These are phyloP conservation scores for Naganishia friedmannii DNA, from an alignment of 768 basidiomycete species.

Conservation along the genomic window DNA sequence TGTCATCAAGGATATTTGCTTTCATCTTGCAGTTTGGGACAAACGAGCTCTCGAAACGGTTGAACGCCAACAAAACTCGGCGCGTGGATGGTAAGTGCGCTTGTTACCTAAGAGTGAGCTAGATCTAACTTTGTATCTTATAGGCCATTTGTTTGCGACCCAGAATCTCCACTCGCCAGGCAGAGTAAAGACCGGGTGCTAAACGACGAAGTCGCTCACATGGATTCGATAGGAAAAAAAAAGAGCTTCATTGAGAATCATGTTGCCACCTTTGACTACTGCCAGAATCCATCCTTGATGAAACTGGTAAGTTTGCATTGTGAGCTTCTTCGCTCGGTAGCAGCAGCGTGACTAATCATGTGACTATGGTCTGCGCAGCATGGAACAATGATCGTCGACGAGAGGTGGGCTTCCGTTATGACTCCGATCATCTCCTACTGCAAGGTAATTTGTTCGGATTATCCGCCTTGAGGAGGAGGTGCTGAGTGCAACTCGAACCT, in stretches of 20 bases:
- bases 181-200: conserved; percentile 10
- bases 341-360: neutral
- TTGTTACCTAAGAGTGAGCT: neutral
- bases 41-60: neutral
- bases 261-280: conserved; percentile 19
- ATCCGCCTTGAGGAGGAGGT: too few species aligned
- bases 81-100: conserved; percentile 24
- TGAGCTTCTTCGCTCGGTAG: too few species aligned
- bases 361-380: neutral
- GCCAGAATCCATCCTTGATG: conserved; percentile 22
- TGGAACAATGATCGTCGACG: conserved; percentile 23
- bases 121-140: neutral
- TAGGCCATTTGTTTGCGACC: conserved; percentile 20
- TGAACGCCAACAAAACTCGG: neutral
- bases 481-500: too few species aligned
- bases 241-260: conserved; percentile 26
- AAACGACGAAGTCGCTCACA: neutral
- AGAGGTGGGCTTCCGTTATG: conserved; percentile 19
- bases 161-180: conserved; percentile 18
- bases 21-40: conserved; percentile 18
- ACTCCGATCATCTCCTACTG: conserved; percentile 21
- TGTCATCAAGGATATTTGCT: too few species aligned
- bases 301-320: neutral
- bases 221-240: neutral
- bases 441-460: neutral